Base-by-base conservation (phyloP, 352 stramenopile species). In the Hyaloperonospora arabidopsidis region DNA sequence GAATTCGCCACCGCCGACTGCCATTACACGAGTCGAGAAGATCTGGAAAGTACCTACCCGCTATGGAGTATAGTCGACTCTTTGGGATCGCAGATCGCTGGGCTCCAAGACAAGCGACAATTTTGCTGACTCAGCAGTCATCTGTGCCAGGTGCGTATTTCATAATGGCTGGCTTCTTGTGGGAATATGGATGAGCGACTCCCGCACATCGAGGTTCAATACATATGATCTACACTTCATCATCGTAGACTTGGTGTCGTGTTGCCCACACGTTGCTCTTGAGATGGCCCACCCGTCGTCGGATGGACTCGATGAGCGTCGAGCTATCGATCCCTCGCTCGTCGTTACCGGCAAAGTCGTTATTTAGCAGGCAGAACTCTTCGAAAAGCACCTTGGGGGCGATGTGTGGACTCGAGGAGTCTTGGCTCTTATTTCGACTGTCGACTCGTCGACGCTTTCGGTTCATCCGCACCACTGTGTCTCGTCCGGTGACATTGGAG, bases 231-330 rank as follows among this genome's bases (percentile, higher is more conserved):
- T 77, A 91, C 7, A 89, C 73, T 67, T 91, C 81, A 50, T 91
- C 81, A 29, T 91, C 81, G 57, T 91, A 91, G n/a, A 91, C 81
- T 58, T 82, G 84, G 19, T 76, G 70, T 47, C 73, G 74, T 49
- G 52, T 68, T 35, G 68, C 64, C 76, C 78, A 89, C 32, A 79
- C 68, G 47, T 89, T 88, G 23, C 72, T 88, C 23, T 55, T 72
- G 38, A 90, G 50, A 36, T 71, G 60, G 17, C 59, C 53, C n/a
- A 87, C 72, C 12, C 56, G 59, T 7, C 34, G 40, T 34, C 59
- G 60, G 11, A 90, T 59, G 0, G 45, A 44, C 5, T 60, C 39
- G 2, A 87, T 51, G 29, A 68, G 51, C 1, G 39, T 49, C 1
- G 53, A 63, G 38, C 58, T 72, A 10, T 68, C 52, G 14, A 52